Base-by-base conservation (phyloP, 306 rosid genomes). In the Luffa aegyptiaca region DNA sequence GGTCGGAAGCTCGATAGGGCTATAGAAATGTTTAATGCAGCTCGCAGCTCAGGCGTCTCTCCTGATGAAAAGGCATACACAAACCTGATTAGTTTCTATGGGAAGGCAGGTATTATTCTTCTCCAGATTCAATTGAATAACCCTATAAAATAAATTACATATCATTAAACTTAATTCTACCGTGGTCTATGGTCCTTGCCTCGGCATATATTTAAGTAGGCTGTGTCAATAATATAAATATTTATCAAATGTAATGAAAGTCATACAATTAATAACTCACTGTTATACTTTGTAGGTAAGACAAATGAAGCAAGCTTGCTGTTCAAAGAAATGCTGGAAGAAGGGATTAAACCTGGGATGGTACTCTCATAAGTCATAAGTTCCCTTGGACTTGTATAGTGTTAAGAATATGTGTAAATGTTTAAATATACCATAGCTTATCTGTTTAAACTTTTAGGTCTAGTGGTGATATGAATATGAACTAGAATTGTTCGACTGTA, bases 1-100 rank as follows among this genome's bases (percentile, higher is more conserved):
- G 90, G 89, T 73, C 87, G 86, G 79, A 91, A 94, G 88, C 84
- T 94, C 83, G 95, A 91, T 73, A 86, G 36, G 86, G 98, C 96
- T 65, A 83, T 87, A 56, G 95, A 88, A 85, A 91, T 94, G 89
- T 85, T 94, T 87, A 83, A 88, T 83, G 80, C 85, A 65, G 97
- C 95, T 84, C 55, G 85, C 53, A 68, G 86, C 65, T 81, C 77
- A 64, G 88, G 83, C 66, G 77, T 84, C 83, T 63, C 86, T 81
- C 84, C 87, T 76, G 97, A 91, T 88, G 98, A 88, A 85, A 92
- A 86, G 84, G 82, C 92, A 49, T 90, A 84, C 85, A 87, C 86
- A 91, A 92, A 94, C 86, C 78, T 94, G 89, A 91, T 94, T 81
- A 91, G 90, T 88, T 89, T 81, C 86, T 94, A 88, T 58, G 98